These are phyloP conservation scores for Rhynchospora breviuscula DNA, from an alignment of 176 grass and related monocot genomes.

Conservation along the genomic window DNA sequence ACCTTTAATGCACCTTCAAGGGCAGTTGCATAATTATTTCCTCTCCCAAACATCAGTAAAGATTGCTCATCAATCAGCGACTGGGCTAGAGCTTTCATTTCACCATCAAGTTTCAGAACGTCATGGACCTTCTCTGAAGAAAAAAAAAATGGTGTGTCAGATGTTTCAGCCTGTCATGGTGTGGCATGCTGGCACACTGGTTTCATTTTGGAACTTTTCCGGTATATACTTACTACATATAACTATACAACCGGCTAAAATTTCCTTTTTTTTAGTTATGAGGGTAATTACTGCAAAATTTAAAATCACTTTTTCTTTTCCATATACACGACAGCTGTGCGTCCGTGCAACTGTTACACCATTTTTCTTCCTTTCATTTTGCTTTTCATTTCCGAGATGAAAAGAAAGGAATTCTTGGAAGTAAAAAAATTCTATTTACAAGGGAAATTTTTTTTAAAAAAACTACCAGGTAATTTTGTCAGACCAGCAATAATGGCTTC, in stretches of 20 bases:
- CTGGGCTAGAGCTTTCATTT: conserved; percentile 83
- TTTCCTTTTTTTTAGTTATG: background rate
- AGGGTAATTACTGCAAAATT: background rate
- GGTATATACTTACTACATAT: too few species aligned
- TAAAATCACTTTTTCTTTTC: background rate
- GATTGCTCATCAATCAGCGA: conserved; percentile 64
- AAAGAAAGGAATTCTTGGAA: background rate
- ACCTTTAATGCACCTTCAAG: conserved; percentile 91
- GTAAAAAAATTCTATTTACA: background rate
- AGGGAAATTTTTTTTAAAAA: background rate
- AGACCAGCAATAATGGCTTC: conserved; percentile 58
- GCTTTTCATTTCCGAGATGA: background rate
- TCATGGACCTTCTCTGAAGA: conserved; percentile 47
- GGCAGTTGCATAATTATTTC: conserved; percentile 88
- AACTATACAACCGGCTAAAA: background rate
- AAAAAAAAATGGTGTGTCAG: background rate
- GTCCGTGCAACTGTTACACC: background rate
- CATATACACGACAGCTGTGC: background rate
- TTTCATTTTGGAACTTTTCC: too few species aligned
- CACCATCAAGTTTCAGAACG: conserved; percentile 77
- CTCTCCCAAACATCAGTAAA: conserved; percentile 83
- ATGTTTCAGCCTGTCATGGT: background rate
- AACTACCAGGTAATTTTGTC: conserved; percentile 56
- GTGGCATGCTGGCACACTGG: too few species aligned
- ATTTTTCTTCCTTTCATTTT: background rate